Base-by-base conservation (phyloP, 768 basidiomycete genomes). In the Hydnum rufescens region DNA sequence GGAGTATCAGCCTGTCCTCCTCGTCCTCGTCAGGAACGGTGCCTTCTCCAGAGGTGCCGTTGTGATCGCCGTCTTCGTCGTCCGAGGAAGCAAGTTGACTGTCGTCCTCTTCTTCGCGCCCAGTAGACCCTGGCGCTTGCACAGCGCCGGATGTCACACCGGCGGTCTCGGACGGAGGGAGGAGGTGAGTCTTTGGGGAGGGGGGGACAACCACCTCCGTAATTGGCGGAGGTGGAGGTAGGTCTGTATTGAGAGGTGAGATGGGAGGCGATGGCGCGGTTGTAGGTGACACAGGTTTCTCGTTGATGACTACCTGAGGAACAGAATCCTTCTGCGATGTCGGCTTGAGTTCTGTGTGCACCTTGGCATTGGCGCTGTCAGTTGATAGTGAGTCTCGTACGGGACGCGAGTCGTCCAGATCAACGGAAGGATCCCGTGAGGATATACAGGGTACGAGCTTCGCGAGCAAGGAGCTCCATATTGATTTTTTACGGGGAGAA, bases 141-240 rank as follows among this genome's bases (percentile, higher is more conserved):
- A 93, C 90, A 42, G 86, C 85, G 30, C 87, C 82, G n/a, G 86
- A 88, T 5, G 83, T 85, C 57, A 95, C 70, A 13, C 84, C 88
- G 55, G 80, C 87, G 4, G 88, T 87, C 66, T 90, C 88, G 5
- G 78, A 74, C 25, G 70, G 67, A 4, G 85, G 75, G 3, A 75
- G 61, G 3, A 74, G 59, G 55, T 71, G 62, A 4, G 57, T 18
- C 28, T 28, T 55, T 16, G 55, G 31, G 4, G 53, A 32, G 16
- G 53, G 49, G 32, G 53, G 49, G 36, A 42, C 26, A 18, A 54
- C 48, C n/a, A 49, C 49, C 34, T 46, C 13, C 1, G 25, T 25
- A 16, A 13, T 39, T 13, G 26, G 13, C 13, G 44, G 25, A 28
- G 8, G 8, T 1, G 44, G 13, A 13, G 8, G 13, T 8, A 26